Percentiles rank a stretch among this genome's conserved stretches.
Conservation (phyloP, 148 eudicot species). For the Beta vulgaris region DNA sequence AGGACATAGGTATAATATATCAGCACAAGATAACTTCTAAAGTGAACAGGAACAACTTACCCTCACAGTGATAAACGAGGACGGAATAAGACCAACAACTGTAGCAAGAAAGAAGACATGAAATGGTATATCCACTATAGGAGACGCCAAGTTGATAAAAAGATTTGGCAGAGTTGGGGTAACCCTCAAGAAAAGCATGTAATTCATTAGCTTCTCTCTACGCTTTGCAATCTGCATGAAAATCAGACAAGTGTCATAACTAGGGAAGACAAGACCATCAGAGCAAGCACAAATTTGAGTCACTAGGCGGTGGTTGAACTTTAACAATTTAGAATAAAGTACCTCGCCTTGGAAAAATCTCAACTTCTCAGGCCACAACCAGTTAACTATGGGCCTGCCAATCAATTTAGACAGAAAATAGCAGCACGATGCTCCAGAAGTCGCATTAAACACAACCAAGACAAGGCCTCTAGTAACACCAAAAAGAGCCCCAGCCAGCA, state of each 20-base stretch:
- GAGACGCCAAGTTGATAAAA: slow-evolving; percentile 93
- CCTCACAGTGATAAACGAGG: slow-evolving; percentile 77
- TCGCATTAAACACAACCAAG: slow-evolving; percentile 78
- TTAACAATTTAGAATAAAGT: neutral
- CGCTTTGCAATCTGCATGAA: slow-evolving; percentile 73
- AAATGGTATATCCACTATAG: slow-evolving; percentile 89
- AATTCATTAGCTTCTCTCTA: slow-evolving; percentile 66
- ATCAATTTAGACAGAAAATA: slow-evolving; percentile 78
- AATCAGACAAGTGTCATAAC: slow-evolving; percentile 5
- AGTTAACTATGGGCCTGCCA: slow-evolving; percentile 78
- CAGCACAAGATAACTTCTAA: neutral
- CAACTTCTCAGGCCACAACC: slow-evolving; percentile 94
- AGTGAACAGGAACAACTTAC: slow-evolving; percentile 38
- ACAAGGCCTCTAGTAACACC: slow-evolving; percentile 85
- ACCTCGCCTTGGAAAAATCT: slow-evolving; percentile 83
- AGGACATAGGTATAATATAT: neutral
- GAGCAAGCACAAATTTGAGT: neutral
- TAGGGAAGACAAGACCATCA: neutral
- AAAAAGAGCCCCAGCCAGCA: slow-evolving; percentile 97
- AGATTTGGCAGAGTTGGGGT: slow-evolving; percentile 90
- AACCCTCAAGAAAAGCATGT: slow-evolving; percentile 75
- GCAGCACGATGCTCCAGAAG: slow-evolving; percentile 91
- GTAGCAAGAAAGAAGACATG: slow-evolving; percentile 88
- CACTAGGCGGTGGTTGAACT: neutral
- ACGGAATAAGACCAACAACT: slow-evolving; percentile 73